Evolutionary conservation across 1,284 basidiomycete genomes (phyloP).

Genomic region (Amylostereum areolatum): DNA sequence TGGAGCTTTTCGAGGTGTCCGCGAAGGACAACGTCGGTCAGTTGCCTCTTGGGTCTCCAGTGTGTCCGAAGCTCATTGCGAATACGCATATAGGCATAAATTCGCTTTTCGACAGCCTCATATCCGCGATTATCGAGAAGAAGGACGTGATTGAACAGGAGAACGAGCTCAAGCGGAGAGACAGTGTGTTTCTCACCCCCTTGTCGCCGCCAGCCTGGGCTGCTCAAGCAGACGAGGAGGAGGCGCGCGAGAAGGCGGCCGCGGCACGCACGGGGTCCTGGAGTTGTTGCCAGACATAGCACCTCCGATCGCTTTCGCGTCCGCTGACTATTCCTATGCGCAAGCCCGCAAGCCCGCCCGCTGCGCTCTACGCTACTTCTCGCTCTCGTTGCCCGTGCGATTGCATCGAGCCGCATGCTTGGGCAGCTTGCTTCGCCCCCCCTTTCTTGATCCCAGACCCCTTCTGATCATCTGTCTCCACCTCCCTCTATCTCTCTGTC

Average conservation of each 20-base stretch:
- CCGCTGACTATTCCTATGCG: too few relatives aligned
- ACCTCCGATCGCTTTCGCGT: background rate
- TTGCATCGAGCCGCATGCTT: too few relatives aligned
- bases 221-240: conserved; percentile 75
- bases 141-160: conserved; percentile 75
- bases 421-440: too few relatives aligned
- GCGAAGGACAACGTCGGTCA: conserved; percentile 77
- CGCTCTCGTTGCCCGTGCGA: too few relatives aligned
- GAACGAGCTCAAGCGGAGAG: conserved; percentile 69
- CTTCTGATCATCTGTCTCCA: too few relatives aligned
- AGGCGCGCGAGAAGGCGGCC: conserved; percentile 61
- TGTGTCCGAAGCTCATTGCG: background rate
- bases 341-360: too few relatives aligned
- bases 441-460: too few relatives aligned
- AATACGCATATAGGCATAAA: conserved; percentile 47
- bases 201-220: conserved; percentile 63
- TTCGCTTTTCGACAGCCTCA: conserved; percentile 69
- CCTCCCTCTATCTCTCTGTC: too few relatives aligned
- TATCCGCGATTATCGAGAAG: conserved; percentile 67
- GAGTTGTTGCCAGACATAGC: conserved; percentile 57
- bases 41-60: conserved; percentile 20
- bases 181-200: conserved; percentile 70
- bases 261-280: conserved; percentile 44
- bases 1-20: conserved; percentile 82
- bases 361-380: too few relatives aligned